Evolutionary conservation across 2,329 filamentous ascomycete genomes (phyloP), one percentile per base, ranked within the genome.

Genomic region (Hansfordia pulvinata): DNA sequence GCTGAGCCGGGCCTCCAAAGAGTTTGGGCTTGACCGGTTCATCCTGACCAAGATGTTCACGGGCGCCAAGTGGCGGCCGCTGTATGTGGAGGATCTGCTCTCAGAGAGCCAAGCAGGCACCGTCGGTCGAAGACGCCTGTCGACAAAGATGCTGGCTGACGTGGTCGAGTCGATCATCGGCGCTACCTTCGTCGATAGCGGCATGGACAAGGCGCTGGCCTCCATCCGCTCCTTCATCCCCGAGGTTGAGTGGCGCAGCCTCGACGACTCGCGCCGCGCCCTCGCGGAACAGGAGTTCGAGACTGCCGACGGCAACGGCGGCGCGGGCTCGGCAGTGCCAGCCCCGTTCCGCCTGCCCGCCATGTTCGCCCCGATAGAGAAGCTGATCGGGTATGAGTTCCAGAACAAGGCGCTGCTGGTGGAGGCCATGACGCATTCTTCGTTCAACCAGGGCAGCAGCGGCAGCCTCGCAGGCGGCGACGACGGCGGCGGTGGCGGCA

Each of bases 91-190:
- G 3, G 52, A 67, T 11, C 41, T 58, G 2, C 33, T 58, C 8
- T 6, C 14, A n/a, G 25, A 33, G 6, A 4, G 13, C 14, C 33
- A 39, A 5, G 20, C 21, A 4, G 25, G 29, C 4, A 7, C 15
- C 4, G 8, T 19, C 3, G 11, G 18, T 13, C 33, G 26, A 28
- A 20, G 29, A 41, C 4, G 18, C 26, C 15, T 42, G 33, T 28
- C 82, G 0, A 78, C 73, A 2, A 96, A 96, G 46, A 70, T 70
- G 1, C 64, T 94, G 6, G 88, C 88, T 4, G 88, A 96, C 41
- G 76, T 94, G 0, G 66, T 93, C 1, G 88, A 96, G 35, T 70
- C 86, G 0, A 58, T 94, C 0, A 76, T 94, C 12, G 88, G 84
- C 1, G 80, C 75, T 1, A 68, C 79, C 0, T 85, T 69, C 39